Conservation (phyloP, 257 asterid genomes). For the Ilex asprella region DNA sequence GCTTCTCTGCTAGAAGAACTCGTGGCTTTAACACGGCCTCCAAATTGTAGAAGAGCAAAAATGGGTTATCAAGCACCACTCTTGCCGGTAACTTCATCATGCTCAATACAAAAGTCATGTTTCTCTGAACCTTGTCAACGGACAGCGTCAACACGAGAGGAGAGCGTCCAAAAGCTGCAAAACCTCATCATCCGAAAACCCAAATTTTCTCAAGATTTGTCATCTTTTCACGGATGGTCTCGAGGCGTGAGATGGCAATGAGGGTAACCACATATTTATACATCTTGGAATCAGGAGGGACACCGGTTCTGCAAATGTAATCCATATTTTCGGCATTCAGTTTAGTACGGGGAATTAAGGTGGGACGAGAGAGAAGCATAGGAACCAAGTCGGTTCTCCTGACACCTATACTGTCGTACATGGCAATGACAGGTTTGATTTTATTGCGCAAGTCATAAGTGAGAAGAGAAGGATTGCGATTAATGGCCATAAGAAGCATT, state of each 20-base stretch:
- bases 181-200: conserved; percentile 57
- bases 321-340: conserved; percentile 55
- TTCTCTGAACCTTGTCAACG: conserved; percentile 64
- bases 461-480: conserved; percentile 77
- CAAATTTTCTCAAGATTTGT: conserved; percentile 59
- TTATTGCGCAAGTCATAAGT: conserved; percentile 56
- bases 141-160: conserved; percentile 65
- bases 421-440: conserved; percentile 49
- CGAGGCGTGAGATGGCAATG: conserved; percentile 60
- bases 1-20: conserved; percentile 46
- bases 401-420: conserved; percentile 57
- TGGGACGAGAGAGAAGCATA: conserved; percentile 67
- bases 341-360: conserved; percentile 53
- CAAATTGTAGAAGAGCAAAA: conserved; percentile 44
- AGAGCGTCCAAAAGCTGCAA: conserved; percentile 43
- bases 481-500: conserved; percentile 48
- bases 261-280: conserved; percentile 65
- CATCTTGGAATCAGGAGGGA: conserved; percentile 48
- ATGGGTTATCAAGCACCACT: conserved; percentile 37
- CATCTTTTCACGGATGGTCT: conserved; percentile 62
- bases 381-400: conserved; percentile 42
- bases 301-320: conserved; percentile 53
- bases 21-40: conserved; percentile 62
- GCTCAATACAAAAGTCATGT: conserved; percentile 64
- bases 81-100: conserved; percentile 56